Conservation (phyloP, 2,329 filamentous ascomycete species). For the Endocalyx cinctus region DNA sequence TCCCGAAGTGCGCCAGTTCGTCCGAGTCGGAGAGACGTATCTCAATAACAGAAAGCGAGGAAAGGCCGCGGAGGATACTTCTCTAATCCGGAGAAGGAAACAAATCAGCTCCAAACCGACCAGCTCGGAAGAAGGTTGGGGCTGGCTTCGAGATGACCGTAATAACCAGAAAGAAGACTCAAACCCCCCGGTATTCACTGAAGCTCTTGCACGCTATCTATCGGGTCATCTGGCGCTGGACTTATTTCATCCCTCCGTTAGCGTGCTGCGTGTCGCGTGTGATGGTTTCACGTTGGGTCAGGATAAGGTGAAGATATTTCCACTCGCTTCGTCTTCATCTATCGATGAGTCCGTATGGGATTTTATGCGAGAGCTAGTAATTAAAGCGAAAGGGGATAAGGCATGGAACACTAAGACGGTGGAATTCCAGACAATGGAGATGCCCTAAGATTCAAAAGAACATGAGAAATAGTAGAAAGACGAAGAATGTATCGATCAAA, state of each 20-base stretch:
- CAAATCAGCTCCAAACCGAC: conserved; percentile 40
- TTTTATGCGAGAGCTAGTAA: conserved; percentile 7
- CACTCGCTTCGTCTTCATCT: too few relatives aligned
- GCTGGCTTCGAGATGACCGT: conserved; percentile 29
- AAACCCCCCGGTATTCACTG: too few relatives aligned
- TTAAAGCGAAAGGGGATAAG: conserved; percentile 2
- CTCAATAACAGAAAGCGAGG: conserved; percentile 8
- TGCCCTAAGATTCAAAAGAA: too few relatives aligned
- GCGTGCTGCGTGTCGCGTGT: conserved; percentile 49
- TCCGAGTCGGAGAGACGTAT: conserved; percentile 32
- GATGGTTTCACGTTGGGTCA: conserved; percentile 52
- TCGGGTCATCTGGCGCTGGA: conserved; percentile 50
- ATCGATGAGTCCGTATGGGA: conserved; percentile 3
- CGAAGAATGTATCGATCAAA: too few relatives aligned
- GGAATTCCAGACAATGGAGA: too few relatives aligned
- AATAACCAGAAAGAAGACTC: conserved; percentile 21
- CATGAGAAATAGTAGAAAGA: too few relatives aligned
- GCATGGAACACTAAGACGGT: too few relatives aligned
- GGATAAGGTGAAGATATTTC: conserved; percentile 44
- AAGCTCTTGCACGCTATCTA: conserved; percentile 46
- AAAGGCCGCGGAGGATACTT: conserved; percentile 19
- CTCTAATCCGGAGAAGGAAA: conserved; percentile 34
- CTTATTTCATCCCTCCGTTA: conserved; percentile 51
- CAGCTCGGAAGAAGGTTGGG: conserved; percentile 49
- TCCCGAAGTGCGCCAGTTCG: conserved; percentile 42